These are phyloP conservation scores for Fistulinella staudtii DNA, from an alignment of 1,284 basidiomycete genomes.

Conservation along the genomic window DNA sequence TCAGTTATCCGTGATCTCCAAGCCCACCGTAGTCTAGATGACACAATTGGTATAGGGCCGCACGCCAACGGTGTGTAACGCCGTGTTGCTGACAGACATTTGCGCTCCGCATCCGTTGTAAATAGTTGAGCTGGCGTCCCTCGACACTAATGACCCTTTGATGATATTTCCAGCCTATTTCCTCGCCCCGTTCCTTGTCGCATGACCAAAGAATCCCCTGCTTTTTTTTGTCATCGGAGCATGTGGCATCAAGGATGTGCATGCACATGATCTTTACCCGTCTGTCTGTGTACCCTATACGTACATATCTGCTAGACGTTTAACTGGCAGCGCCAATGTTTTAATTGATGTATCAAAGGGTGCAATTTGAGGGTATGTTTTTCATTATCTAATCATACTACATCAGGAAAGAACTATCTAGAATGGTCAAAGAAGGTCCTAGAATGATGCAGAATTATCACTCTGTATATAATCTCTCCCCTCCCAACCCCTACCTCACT, in stretches of 20 bases:
- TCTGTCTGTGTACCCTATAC: conserved; percentile 20
- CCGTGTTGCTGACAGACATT: conserved; percentile 17
- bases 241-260: conserved; percentile 24
- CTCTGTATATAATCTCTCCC: conserved; percentile 32
- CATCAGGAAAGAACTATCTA: conserved; percentile 33
- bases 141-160: conserved; percentile 28
- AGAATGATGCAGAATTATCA: conserved; percentile 35
- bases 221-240: conserved; percentile 14
- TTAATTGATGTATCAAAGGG: conserved; percentile 8
- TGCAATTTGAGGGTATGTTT: conserved; percentile 7
- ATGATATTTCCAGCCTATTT: conserved; percentile 27
- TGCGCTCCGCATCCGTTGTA: conserved; percentile 18
- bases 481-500: conserved; percentile 5
- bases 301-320: conserved; percentile 27
- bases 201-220: conserved; percentile 15
- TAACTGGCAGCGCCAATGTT: conserved; percentile 15
- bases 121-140: conserved; percentile 18
- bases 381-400: conserved; percentile 34
- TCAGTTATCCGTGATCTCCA: conserved; percentile 85
- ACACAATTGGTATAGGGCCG: conserved; percentile 36
- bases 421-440: conserved; percentile 38
- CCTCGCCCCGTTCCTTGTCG: conserved; percentile 10
- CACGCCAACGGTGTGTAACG: conserved; percentile 31
- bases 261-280: conserved; percentile 27
- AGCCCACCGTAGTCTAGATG: conserved; percentile 79